phyloP scores from a whole-genome alignment of 2,329 filamentous ascomycete species.

The Alternaria hordeiaustralica region DNA sequence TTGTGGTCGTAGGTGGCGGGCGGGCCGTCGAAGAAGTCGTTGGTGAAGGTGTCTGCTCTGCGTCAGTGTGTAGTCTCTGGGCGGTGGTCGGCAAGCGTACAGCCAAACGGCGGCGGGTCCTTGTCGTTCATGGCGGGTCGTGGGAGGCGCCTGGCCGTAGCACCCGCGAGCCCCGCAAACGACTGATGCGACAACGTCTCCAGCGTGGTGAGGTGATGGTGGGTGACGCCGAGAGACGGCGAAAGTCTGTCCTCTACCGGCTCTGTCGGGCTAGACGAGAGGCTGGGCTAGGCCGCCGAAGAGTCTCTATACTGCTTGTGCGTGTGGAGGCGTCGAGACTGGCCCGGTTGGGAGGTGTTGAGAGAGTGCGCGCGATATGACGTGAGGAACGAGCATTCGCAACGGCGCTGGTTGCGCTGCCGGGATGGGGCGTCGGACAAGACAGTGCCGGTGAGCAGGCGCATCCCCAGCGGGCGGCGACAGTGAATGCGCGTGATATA shows the following conservation, averaged over 20 bases:
- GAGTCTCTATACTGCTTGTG: not conserved
- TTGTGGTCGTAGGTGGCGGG: conserved; percentile 21
- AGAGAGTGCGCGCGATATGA: conserved; percentile 19
- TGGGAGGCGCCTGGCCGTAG: conserved; percentile 31
- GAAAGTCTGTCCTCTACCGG: no score
- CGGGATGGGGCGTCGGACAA: conserved; percentile 1
- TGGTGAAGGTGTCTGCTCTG: conserved; percentile 35
- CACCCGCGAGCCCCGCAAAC: conserved; percentile 34
- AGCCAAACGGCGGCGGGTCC: conserved; percentile 45
- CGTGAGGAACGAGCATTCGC: conserved; percentile 17
- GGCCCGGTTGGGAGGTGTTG: conserved; percentile 17
- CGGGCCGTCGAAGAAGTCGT: conserved; percentile 29
- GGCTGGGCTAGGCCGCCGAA: not conserved
- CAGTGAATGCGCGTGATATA: not conserved
- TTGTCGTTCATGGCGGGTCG: conserved; percentile 43
- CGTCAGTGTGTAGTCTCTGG: conserved; percentile 9
- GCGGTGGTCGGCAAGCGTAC: conserved; percentile 21
- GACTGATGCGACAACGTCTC: conserved; percentile 32
- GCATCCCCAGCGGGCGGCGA: conserved; percentile 19
- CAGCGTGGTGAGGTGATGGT: conserved; percentile 27
- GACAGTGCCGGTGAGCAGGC: conserved; percentile 18
- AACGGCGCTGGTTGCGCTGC: not conserved
- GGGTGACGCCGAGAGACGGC: no score
- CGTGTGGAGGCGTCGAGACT: not conserved
- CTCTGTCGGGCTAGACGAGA: not conserved